phyloP scores from a whole-genome alignment of 371 early-diverging fungal genomes.

The Rhizopus stolonifer region DNA sequence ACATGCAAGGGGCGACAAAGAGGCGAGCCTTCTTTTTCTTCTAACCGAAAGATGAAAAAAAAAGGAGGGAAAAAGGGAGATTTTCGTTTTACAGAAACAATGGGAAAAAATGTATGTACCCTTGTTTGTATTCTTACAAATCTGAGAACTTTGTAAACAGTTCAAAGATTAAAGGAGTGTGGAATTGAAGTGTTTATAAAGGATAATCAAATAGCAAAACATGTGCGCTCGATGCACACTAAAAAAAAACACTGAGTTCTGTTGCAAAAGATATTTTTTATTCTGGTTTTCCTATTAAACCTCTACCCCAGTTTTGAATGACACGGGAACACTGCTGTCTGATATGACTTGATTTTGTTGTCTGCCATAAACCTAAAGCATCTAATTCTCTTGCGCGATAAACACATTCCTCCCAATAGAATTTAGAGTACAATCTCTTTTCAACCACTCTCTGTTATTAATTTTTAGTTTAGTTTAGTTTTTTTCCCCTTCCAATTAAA shows the following conservation, averaged over 20 bases:
- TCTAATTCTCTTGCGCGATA: constrained; percentile 48
- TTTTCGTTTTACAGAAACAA: not conserved
- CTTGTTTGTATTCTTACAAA: not conserved
- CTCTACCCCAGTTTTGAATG: constrained; percentile 52
- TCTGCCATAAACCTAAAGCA: constrained; percentile 43
- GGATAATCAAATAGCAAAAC: too few relatives aligned
- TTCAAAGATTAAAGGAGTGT: too few relatives aligned
- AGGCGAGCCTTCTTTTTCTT: not conserved
- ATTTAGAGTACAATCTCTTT: constrained; percentile 47
- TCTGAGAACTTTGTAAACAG: too few relatives aligned
- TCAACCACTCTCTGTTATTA: constrained; percentile 38
- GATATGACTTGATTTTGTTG: constrained; percentile 34
- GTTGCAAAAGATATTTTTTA: too few relatives aligned
- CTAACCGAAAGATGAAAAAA: not conserved
- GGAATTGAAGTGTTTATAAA: too few relatives aligned
- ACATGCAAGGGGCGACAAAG: not conserved
- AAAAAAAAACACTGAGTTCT: not conserved
- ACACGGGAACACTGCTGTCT: constrained; percentile 43
- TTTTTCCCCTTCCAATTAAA: not conserved
- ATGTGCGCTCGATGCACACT: too few relatives aligned
- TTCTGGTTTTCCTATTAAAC: constrained; percentile 35
- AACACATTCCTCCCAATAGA: constrained; percentile 51
- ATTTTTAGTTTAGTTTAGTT: not conserved
- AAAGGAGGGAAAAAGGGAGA: not conserved
- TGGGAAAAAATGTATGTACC: not conserved